These are phyloP conservation scores for Salinomyces thailandicus DNA, from an alignment of 2,329 filamentous ascomycete genomes.

Conservation along the genomic window DNA sequence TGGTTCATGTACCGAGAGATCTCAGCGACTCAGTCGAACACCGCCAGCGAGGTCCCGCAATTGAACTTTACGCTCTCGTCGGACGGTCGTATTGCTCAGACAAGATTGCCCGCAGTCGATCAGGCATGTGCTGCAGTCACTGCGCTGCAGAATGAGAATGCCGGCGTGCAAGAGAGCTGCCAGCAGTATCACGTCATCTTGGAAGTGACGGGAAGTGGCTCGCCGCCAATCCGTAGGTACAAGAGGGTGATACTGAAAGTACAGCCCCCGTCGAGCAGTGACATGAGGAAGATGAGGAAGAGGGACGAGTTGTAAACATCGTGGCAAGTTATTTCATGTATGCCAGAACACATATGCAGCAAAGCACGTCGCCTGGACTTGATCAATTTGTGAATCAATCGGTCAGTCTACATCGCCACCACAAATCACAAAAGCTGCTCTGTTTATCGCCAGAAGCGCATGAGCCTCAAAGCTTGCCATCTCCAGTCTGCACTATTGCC, in stretches of 20 bases:
- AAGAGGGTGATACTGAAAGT: slow-evolving; percentile 31
- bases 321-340: no score
- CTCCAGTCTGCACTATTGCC: no score
- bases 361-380: no score
- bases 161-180: slow-evolving; percentile 29
- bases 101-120: slow-evolving; percentile 24
- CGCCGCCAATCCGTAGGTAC: slow-evolving; percentile 38
- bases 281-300: neutral
- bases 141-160: slow-evolving; percentile 15
- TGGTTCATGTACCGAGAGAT: slow-evolving; percentile 42
- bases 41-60: slow-evolving; percentile 32
- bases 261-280: slow-evolving; percentile 2
- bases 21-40: slow-evolving; percentile 35
- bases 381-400: no score
- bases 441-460: no score
- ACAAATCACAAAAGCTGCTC: no score
- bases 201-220: slow-evolving; percentile 38
- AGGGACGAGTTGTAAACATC: slow-evolving; percentile 11
- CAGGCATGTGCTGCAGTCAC: slow-evolving; percentile 31
- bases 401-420: no score
- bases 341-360: no score
- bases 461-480: no score
- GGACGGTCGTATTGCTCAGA: slow-evolving; percentile 19
- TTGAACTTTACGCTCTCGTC: slow-evolving; percentile 26
- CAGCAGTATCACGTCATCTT: slow-evolving; percentile 41